Percentiles rank a stretch among this genome's conserved stretches.
These are phyloP conservation scores for Botrytis fragariae DNA, from an alignment of 2,329 filamentous ascomycete species.

Conservation along the genomic window DNA sequence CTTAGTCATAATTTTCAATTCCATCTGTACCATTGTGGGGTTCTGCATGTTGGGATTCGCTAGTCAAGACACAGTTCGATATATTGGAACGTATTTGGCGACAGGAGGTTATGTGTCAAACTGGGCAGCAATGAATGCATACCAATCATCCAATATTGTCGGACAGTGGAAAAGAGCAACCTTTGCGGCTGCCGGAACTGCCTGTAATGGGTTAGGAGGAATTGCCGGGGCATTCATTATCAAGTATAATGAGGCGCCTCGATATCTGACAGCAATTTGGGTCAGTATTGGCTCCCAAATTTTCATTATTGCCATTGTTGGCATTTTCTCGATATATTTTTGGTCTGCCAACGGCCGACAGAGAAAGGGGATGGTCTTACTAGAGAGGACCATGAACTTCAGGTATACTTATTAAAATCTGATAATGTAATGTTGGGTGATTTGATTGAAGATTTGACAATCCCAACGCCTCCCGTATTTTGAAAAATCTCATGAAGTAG, in stretches of 20 bases:
- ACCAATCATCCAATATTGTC: slow-evolving; percentile 84
- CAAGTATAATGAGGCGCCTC: slow-evolving; percentile 56
- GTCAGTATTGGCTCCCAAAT: slow-evolving; percentile 63
- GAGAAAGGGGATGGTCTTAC: slow-evolving; percentile 45
- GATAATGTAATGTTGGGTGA: not conserved
- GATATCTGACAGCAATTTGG: slow-evolving; percentile 65
- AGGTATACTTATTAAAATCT: slow-evolving; percentile 35
- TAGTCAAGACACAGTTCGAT: slow-evolving; percentile 33
- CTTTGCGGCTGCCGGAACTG: slow-evolving; percentile 72
- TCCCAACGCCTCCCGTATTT: not conserved
- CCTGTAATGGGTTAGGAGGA: slow-evolving; percentile 75
- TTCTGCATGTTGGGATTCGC: slow-evolving; percentile 38
- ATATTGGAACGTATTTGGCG: slow-evolving; percentile 41
- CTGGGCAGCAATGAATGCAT: slow-evolving; percentile 73
- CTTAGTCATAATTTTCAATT: slow-evolving; percentile 37
- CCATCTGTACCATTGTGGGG: slow-evolving; percentile 33
- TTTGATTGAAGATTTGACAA: not conserved
- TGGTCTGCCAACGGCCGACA: slow-evolving; percentile 50
- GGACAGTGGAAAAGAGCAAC: slow-evolving; percentile 89
- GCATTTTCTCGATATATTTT: slow-evolving; percentile 52
- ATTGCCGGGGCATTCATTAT: slow-evolving; percentile 73
- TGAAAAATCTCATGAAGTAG: not conserved
- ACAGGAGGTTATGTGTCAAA: slow-evolving; percentile 76
- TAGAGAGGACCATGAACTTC: slow-evolving; percentile 44
- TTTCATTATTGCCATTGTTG: slow-evolving; percentile 55